phyloP scores from a whole-genome alignment of 805 yeast genomes.

The Tetrapisispora namnaoensis region DNA sequence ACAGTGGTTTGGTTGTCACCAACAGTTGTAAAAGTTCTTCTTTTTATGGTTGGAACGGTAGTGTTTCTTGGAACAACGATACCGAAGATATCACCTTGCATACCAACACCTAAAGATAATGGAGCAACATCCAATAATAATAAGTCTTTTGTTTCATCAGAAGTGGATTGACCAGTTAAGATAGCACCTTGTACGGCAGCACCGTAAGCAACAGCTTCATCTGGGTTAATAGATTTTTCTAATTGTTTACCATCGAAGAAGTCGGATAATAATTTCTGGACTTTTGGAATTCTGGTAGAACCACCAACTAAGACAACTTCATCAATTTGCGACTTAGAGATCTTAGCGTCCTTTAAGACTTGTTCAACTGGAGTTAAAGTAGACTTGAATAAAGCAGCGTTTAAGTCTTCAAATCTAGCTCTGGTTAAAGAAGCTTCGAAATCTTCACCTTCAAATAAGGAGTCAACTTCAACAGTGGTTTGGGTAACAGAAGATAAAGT shows the following conservation, averaged over 20 bases:
- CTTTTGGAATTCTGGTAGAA: constrained; percentile 98
- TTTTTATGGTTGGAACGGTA: constrained; percentile 97
- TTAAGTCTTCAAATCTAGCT: constrained; percentile 1
- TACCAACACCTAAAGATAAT: constrained; percentile 97
- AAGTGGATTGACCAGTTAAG: constrained; percentile 84
- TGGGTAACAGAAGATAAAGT: constrained; percentile 84
- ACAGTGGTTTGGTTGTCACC: constrained; percentile 98
- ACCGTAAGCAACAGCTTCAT: constrained; percentile 99
- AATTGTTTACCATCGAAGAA: constrained; percentile 67
- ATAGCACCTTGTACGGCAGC: constrained; percentile 99
- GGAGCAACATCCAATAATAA: constrained; percentile 96
- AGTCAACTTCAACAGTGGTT: constrained; percentile 94
- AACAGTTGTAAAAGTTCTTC: constrained; percentile 97
- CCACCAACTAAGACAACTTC: constrained; percentile 98
- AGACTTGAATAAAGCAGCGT: constrained; percentile 69
- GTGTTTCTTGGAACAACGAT: constrained; percentile 99
- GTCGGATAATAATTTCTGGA: constrained; percentile 30
- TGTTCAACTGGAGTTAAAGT: constrained; percentile 91
- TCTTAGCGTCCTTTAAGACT: constrained; percentile 86
- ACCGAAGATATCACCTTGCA: constrained; percentile 98
- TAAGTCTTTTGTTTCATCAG: constrained; percentile 87
- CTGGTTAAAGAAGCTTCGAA: constrained; percentile 49
- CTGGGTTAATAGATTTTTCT: constrained; percentile 96
- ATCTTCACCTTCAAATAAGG: constrained; percentile 91
- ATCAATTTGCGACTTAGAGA: constrained; percentile 74